Evolutionary conservation across 2,329 filamentous ascomycete genomes (phyloP), one percentile per base, ranked within the genome.

Genomic region (Macrophomina pseudophaseolina): DNA sequence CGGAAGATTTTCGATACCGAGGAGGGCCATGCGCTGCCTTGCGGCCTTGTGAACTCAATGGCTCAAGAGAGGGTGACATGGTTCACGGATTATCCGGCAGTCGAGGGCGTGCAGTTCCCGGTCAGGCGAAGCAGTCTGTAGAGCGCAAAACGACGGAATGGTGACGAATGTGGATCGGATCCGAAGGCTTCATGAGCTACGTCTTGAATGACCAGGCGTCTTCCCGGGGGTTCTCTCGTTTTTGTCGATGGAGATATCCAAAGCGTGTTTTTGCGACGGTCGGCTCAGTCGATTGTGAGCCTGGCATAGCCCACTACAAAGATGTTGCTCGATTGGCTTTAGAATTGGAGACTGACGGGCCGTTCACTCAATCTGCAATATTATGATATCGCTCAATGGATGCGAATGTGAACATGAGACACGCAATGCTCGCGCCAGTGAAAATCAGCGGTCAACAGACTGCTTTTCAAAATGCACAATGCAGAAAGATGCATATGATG

Each of bases 61-160:
- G 90, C 88, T 3, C 92, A 91, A 52, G 93, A 97, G 70, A 90
- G 93, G 73, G 93, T 93, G 75, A 95, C 89, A 81, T 99, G 95
- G 95, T 98, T 99, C 77, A 93, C 94, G 51, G 95, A 98, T 77
- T 86, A 89, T 74, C 84, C 91, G 4, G 94, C 95, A 54, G 89
- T 96, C 12, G 90, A 97, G 74, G 93, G 92, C 4, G 92, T 99
- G 12, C 83, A 85, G 68, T 97, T 92, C 76, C 92, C 94, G 30
- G 86, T 74, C 33, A 74, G 91, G 75, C 89, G 91, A 72, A 89
- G 91, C 23, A 90, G 85, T 74, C 78, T 90, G 68, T 89, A 75
- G 80, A 65, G n/a, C 16, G 14, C 16, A 12, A 23, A 38, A 28
- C 32, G 51, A 16, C 32, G 28, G 30, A 32, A 7, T 23, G 44